Percentiles rank a stretch among this genome's conserved stretches.
Conservation (phyloP, 1,284 basidiomycete genomes). For the Omphalotus olearius region DNA sequence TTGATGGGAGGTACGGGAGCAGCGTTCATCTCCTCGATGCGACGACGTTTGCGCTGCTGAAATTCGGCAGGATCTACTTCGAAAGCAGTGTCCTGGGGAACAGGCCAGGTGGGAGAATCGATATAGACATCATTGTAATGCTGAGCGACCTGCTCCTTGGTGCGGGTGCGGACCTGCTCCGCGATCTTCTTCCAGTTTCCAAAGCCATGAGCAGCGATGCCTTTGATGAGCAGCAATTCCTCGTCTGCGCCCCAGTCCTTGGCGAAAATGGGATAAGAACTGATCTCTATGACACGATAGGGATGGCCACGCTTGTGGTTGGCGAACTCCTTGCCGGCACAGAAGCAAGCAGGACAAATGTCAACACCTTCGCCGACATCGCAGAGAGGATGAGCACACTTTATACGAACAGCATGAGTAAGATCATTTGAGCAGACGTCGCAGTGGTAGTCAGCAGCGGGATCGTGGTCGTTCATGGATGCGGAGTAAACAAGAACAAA, state of each 20-base stretch:
- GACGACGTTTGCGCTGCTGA: conserved; percentile 80
- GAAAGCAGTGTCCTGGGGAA: conserved; percentile 74
- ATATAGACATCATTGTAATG: conserved; percentile 89
- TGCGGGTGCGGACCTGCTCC: conserved; percentile 92
- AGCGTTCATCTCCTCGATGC: conserved; percentile 72
- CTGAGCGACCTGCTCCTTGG: conserved; percentile 90
- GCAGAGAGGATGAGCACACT: conserved; percentile 82
- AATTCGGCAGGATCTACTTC: conserved; percentile 79
- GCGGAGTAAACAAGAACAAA: too few species aligned
- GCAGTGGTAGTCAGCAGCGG: conserved; percentile 73
- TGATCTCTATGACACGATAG: conserved; percentile 93
- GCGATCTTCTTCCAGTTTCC: conserved; percentile 98
- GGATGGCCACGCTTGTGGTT: conserved; percentile 86
- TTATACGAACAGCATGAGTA: conserved; percentile 89
- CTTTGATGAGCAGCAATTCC: conserved; percentile 91
- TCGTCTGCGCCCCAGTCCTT: conserved; percentile 99
- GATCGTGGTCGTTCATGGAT: conserved; percentile 44
- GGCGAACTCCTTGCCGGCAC: conserved; percentile 85
- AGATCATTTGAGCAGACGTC: conserved; percentile 71
- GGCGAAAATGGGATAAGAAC: conserved; percentile 93
- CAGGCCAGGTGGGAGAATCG: conserved; percentile 71
- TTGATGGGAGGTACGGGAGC: conserved; percentile 55
- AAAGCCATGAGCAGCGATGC: conserved; percentile 84
- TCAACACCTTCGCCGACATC: conserved; percentile 77
- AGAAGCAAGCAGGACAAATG: conserved; percentile 89